A percentile compares a stretch with the other conserved stretches of the same genome.
These are phyloP conservation scores for Sideroxylon spinosum DNA, from an alignment of 179 eudicot genomes.

Conservation along the genomic window DNA sequence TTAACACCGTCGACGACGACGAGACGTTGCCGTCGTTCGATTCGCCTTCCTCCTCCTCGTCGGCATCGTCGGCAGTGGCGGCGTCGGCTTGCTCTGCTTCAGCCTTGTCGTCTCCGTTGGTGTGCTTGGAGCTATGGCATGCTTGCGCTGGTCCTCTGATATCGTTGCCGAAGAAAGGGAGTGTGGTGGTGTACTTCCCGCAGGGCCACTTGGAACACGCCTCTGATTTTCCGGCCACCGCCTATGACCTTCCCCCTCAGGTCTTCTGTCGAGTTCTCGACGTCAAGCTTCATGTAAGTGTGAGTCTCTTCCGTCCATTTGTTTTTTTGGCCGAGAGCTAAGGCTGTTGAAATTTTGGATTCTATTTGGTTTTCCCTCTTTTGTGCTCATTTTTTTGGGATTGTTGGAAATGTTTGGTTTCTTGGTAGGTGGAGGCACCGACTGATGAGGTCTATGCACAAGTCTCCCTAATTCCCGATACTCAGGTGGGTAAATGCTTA, in stretches of 20 bases:
- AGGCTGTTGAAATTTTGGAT: conserved; percentile 1
- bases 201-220: conserved; percentile 80
- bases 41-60: conserved; percentile 19
- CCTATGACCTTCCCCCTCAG: conserved; percentile 57
- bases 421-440: conserved; percentile 66
- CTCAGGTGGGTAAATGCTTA: conserved; percentile 45
- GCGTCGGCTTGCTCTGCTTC: conserved; percentile 12
- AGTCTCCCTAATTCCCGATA: conserved; percentile 77
- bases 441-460: conserved; percentile 92
- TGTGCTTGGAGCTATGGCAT: conserved; percentile 96
- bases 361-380: neutral
- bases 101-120: conserved; percentile 31
- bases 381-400: neutral
- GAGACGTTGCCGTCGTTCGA: conserved; percentile 35
- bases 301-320: neutral
- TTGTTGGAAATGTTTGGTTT: neutral
- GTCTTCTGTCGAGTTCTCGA: conserved; percentile 86
- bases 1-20: conserved; percentile 62
- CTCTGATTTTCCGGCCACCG: conserved; percentile 34
- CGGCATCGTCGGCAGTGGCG: conserved; percentile 18
- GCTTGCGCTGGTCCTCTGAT: conserved; percentile 93
- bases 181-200: conserved; percentile 73
- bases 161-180: conserved; percentile 75
- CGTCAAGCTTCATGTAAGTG: conserved; percentile 84
- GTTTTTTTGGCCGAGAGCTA: neutral